Base-by-base conservation (phyloP, 2,329 filamentous ascomycete species). In the Oidium heveae region DNA sequence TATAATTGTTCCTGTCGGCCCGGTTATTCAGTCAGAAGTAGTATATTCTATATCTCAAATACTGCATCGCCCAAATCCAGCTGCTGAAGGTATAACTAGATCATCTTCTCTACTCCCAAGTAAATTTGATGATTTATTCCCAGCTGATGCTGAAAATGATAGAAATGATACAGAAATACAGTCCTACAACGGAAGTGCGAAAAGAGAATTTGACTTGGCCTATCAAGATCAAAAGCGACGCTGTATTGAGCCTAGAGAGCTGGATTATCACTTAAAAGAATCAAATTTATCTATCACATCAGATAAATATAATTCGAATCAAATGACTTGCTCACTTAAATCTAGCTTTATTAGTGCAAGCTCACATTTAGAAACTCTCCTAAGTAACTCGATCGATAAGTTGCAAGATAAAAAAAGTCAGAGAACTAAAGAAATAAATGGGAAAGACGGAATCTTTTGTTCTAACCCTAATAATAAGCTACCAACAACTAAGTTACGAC, bases 31-130 rank as follows among this genome's bases (percentile, higher is more conserved):
- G 37, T 72, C 75, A 36, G 69, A 71, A 1, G 71, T 79, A 0
- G 71, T 91, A 12, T 71, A 74, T 41, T 75, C 77, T 33, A 75
- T 91, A 8, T 82, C 83, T 4, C 77, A 73, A 52, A 89, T 94
- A 18, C 69, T 95, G 82, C 84, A 10, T 66, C 72, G 0, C 69
- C 75, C 52, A 67, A 72, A 51, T 66, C 69, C 33, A 72, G 86
- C 49, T 73, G 74, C 53, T 70, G 73, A 56, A 63, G 66, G 50
- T 62, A 71, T 58, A 57, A 62, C 37, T 60, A 60, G 55, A 53
- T 66, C 66, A 6, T 68, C 79, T 43, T 72, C 74, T 0, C 63
- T 67, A 22, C 72, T 80, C 66, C 74, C 74, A 55, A 72, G 69
- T 46, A 68, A 71, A 0, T 78, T 84, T 61, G 86, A 91, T 63